Percentiles rank a stretch among this genome's conserved stretches.
Conservation (phyloP, 2,329 filamentous ascomycete species). For the Penicillium sp. region DNA sequence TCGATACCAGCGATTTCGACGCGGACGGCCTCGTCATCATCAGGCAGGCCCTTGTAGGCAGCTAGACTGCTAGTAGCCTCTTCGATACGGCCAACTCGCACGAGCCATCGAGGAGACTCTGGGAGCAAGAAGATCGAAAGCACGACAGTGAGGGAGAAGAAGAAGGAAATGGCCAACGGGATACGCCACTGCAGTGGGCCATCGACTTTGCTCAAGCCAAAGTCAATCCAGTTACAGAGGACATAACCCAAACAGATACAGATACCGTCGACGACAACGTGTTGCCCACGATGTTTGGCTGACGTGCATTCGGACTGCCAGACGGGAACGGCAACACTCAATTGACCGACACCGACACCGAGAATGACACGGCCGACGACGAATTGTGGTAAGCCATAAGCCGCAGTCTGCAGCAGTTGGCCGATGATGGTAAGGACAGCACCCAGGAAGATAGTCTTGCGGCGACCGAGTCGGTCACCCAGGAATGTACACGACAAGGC, state of each 20-base stretch:
- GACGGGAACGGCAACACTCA: conserved; percentile 49
- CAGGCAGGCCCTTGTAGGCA: conserved; percentile 43
- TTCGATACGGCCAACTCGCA: conserved; percentile 37
- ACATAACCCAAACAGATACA: conserved; percentile 37
- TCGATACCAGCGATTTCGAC: conserved; percentile 50
- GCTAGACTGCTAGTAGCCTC: conserved; percentile 31
- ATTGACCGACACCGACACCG: conserved; percentile 49
- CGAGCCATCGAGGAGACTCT: conserved; percentile 26
- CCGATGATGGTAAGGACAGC: conserved; percentile 47
- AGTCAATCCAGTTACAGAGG: conserved; percentile 35
- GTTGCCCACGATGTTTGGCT: conserved; percentile 47
- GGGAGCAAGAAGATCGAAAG: conserved; percentile 21
- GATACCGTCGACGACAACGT: conserved; percentile 50
- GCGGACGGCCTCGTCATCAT: conserved; percentile 43
- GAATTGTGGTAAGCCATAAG: conserved; percentile 47
- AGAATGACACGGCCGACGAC: conserved; percentile 50
- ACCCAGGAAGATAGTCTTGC: conserved; percentile 45
- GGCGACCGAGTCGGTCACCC: conserved; percentile 48
- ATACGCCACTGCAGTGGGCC: conserved; percentile 24
- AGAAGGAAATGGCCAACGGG: conserved; percentile 22
- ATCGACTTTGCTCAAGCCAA: conserved; percentile 16
- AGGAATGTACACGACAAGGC: conserved; percentile 21
- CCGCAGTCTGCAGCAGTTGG: conserved; percentile 43
- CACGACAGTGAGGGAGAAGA: conserved; percentile 25
- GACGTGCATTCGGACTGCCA: conserved; percentile 51